A percentile compares a stretch with the other conserved stretches of the same genome.
phyloP scores from a whole-genome alignment of 257 asterid species.

The Nicotiana otophora region DNA sequence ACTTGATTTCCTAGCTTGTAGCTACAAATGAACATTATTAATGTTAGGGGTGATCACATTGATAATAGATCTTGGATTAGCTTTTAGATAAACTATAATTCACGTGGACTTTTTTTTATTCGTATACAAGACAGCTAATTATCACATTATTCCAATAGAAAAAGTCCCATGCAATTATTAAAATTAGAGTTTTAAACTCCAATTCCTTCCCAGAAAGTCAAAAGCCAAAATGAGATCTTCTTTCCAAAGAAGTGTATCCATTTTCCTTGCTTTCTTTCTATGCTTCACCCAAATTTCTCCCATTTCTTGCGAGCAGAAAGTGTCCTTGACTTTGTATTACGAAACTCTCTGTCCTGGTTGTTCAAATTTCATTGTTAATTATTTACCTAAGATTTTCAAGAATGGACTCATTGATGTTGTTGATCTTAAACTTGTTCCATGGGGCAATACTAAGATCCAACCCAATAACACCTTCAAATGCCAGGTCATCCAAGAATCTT shows the following conservation, averaged over 20 bases:
- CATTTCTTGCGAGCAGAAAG: background rate
- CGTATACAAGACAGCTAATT: background rate
- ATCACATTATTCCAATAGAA: background rate
- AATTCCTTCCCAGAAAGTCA: background rate
- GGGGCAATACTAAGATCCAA: conserved; percentile 37
- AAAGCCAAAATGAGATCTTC: background rate
- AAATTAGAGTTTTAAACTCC: too few relatives aligned
- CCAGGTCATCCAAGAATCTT: background rate
- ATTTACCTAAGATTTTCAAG: conserved; percentile 29
- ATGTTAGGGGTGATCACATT: background rate
- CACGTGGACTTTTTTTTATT: background rate
- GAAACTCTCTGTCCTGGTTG: conserved; percentile 42
- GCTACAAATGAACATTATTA: background rate
- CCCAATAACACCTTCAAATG: conserved; percentile 25
- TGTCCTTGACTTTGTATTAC: conserved; percentile 28
- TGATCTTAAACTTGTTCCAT: conserved; percentile 39
- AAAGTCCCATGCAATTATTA: background rate
- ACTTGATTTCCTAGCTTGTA: background rate
- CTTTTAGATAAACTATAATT: background rate
- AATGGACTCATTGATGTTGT: conserved; percentile 29
- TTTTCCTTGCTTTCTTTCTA: background rate
- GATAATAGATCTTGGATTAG: background rate
- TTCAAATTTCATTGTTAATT: conserved; percentile 24
- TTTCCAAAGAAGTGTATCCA: too few relatives aligned
- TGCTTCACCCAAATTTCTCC: background rate